A percentile compares a stretch with the other conserved stretches of the same genome.
Evolutionary conservation across 78 protist species (phyloP).

Genomic region (Dictyostelium discoideum): DNA sequence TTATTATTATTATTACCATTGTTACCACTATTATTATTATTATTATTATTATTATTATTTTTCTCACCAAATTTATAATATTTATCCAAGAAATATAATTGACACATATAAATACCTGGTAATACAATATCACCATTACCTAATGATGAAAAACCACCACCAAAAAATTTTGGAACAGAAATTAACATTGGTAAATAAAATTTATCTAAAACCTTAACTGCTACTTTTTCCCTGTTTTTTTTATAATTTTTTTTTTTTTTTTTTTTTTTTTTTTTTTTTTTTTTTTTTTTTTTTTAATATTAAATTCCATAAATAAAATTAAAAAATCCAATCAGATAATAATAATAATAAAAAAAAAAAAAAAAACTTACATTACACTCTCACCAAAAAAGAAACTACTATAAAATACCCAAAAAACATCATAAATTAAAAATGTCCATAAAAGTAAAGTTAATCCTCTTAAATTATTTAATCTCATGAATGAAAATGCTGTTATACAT

Average conservation of each 20-base stretch:
- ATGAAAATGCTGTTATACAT: constrained; percentile 27
- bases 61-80: background rate
- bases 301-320: background rate
- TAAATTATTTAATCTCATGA: constrained; percentile 47
- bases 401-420: constrained; percentile 67
- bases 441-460: background rate
- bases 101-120: constrained; percentile 66
- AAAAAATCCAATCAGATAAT: no score
- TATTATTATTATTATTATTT: background rate
- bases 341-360: background rate
- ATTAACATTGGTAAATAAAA: constrained; percentile 60
- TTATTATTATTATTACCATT: background rate
- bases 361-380: constrained; percentile 60
- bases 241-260: no score
- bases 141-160: constrained; percentile 23
- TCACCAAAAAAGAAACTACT: constrained; percentile 31
- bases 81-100: constrained; percentile 50
- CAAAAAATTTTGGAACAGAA: background rate
- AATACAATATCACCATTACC: constrained; percentile 68
- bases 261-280: background rate
- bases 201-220: constrained; percentile 32
- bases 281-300: background rate
- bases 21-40: background rate
- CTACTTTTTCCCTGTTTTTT: constrained; percentile 56
- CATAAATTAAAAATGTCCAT: constrained; percentile 54